These are phyloP conservation scores for Metschnikowia gruessii DNA, from an alignment of 805 yeast species.

Conservation along the genomic window DNA sequence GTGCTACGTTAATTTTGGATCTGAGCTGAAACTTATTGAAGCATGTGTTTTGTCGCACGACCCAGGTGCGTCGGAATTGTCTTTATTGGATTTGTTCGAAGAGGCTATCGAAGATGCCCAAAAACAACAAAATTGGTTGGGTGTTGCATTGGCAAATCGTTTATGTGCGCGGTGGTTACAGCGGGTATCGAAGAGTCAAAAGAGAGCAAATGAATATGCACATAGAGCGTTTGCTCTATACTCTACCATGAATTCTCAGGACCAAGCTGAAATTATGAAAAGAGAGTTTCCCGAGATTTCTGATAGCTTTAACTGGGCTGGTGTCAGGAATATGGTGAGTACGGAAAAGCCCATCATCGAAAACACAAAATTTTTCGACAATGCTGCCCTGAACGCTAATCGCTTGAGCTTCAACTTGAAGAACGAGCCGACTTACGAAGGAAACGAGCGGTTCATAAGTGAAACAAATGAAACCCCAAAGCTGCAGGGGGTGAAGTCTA, in stretches of 20 bases:
- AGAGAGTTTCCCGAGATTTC: conserved; percentile 28
- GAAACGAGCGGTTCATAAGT: not conserved
- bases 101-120: conserved; percentile 42
- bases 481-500: conserved; percentile 5
- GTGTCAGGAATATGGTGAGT: conserved; percentile 20
- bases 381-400: not conserved
- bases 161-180: conserved; percentile 44
- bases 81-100: conserved; percentile 44
- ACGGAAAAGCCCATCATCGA: conserved; percentile 5
- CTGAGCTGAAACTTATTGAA: conserved; percentile 35
- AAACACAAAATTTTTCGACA: conserved; percentile 10
- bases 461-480: conserved; percentile 5
- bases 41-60: conserved; percentile 28
- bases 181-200: conserved; percentile 21
- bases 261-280: conserved; percentile 25
- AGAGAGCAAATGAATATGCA: conserved; percentile 36
- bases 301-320: conserved; percentile 32
- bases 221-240: conserved; percentile 36
- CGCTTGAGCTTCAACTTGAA: not conserved
- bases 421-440: not conserved
- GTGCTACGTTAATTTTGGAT: conserved; percentile 37
- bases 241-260: conserved; percentile 27
- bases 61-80: conserved; percentile 26
- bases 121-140: conserved; percentile 30
- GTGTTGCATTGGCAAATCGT: conserved; percentile 40